These are phyloP conservation scores for Parastagonospora avenae DNA, from an alignment of 2,329 filamentous ascomycete genomes.

Conservation along the genomic window DNA sequence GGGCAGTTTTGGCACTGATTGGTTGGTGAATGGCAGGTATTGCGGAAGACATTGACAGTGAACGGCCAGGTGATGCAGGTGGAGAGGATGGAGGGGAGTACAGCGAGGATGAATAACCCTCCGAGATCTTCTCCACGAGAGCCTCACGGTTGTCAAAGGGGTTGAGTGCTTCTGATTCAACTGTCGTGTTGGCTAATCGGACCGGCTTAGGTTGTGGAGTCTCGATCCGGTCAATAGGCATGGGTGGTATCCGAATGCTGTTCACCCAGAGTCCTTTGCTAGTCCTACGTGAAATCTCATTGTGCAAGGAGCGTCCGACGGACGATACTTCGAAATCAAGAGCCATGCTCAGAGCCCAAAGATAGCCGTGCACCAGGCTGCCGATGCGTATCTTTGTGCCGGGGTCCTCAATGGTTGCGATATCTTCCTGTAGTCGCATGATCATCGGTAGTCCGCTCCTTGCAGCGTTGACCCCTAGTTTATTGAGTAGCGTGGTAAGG, in stretches of 20 bases:
- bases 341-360: constrained; percentile 77
- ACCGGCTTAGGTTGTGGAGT: constrained; percentile 32
- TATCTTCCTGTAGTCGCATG: constrained; percentile 84
- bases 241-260: constrained; percentile 72
- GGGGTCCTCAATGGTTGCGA: constrained; percentile 68
- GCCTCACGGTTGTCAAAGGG: constrained; percentile 76
- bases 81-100: constrained; percentile 72
- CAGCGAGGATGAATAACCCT: constrained; percentile 68
- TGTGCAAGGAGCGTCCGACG: constrained; percentile 72
- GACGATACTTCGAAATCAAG: constrained; percentile 76
- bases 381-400: constrained; percentile 78
- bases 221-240: constrained; percentile 64
- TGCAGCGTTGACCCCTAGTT: constrained; percentile 81
- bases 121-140: constrained; percentile 75
- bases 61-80: constrained; percentile 69
- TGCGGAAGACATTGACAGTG: constrained; percentile 60
- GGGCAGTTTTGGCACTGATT: constrained; percentile 26
- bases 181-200: constrained; percentile 28
- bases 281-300: constrained; percentile 76
- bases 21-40: constrained; percentile 53
- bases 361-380: constrained; percentile 86
- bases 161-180: constrained; percentile 54
- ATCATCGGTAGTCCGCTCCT: constrained; percentile 86
- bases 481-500: constrained; percentile 73
- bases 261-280: constrained; percentile 80